Evolutionary conservation across 345 rosid genomes (phyloP), one percentile per base, ranked within the genome.

Genomic region (Gossypium bickii): DNA sequence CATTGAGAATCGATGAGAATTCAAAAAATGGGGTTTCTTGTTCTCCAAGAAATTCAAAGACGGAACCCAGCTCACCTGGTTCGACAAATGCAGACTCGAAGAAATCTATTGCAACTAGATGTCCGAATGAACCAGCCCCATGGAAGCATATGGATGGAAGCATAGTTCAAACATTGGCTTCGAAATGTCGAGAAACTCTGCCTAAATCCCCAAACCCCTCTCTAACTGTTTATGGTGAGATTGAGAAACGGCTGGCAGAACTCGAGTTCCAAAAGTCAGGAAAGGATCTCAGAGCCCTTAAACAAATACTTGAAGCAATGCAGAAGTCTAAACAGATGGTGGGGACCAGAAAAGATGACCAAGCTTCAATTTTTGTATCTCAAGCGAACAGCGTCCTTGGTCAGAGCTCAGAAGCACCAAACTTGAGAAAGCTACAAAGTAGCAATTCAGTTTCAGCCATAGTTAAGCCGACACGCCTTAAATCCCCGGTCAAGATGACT

Each of bases 231-330:
- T 88, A 89, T 60, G 94, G 92, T 74, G 94, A 91, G 80, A 89
- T 91, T 25, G 93, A 95, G 90, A 91, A 90, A 74, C 81, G 92
- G 81, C 78, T 88, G 85, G 81, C 88, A 18, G 91, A 93, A 79
- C 89, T 86, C 8, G 91, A 91, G 85, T 95, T 91, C 83, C 83
- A 86, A 71, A 82, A 83, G 75, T 89, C 99, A 0, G 97, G 94
- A 71, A 93, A 90, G 85, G 99, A 91, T 82, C 96, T 90, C 67
- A 88, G 93, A 81, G 92, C 97, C 78, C 97, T 90, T 45, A 90
- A 91, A 80, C 98, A 91, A 78, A 90, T 90, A 81, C 92, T 91
- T 62, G 94, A 86, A 82, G 97, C 93, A 63, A 95, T 89, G 93
- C 92, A 91, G 78, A 92, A 87, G 82, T 82, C 86, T 1, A 86